A percentile compares a stretch with the other conserved stretches of the same genome.
These are phyloP conservation scores for Akebia trifoliata DNA, from an alignment of 164 flowering plant genomes.

Conservation along the genomic window DNA sequence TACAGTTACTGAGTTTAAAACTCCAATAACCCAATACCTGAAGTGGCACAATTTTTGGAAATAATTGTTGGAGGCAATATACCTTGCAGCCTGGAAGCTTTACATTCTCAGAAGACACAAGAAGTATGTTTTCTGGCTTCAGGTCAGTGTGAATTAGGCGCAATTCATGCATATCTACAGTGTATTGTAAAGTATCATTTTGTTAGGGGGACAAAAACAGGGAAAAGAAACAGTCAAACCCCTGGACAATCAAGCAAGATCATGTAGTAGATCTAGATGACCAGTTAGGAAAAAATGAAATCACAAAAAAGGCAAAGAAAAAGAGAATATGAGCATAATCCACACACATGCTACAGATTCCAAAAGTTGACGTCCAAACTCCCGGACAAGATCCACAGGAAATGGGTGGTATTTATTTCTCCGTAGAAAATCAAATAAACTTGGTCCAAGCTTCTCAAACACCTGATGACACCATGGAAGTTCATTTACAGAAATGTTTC, in stretches of 20 bases:
- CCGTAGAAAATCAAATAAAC: conserved; percentile 89
- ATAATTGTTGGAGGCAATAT: conserved; percentile 22
- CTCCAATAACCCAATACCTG: conserved; percentile 19
- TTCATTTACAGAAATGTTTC: conserved; percentile 50
- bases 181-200: conserved; percentile 23
- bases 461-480: conserved; percentile 75
- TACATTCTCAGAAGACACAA: conserved; percentile 67
- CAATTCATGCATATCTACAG: conserved; percentile 84
- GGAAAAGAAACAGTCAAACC: not conserved
- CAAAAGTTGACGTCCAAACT: conserved; percentile 93
- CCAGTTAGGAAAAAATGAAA: conserved; percentile 13
- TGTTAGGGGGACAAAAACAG: conserved; percentile 7
- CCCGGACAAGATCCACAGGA: conserved; percentile 91
- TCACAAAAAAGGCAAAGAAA: conserved; percentile 13
- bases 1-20: conserved; percentile 15
- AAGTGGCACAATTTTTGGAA: conserved; percentile 17
- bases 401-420: conserved; percentile 78
- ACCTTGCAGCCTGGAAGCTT: conserved; percentile 66
- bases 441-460: conserved; percentile 99
- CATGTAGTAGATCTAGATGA: conserved; percentile 16
- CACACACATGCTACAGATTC: conserved; percentile 98
- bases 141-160: conserved; percentile 82
- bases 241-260: conserved; percentile 24
- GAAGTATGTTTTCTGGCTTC: conserved; percentile 94
- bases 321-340: conserved; percentile 33